Evolutionary conservation across 2,329 filamentous ascomycete genomes (phyloP), one percentile per base, ranked within the genome.

Genomic region (Ceratocystis lukuohia): DNA sequence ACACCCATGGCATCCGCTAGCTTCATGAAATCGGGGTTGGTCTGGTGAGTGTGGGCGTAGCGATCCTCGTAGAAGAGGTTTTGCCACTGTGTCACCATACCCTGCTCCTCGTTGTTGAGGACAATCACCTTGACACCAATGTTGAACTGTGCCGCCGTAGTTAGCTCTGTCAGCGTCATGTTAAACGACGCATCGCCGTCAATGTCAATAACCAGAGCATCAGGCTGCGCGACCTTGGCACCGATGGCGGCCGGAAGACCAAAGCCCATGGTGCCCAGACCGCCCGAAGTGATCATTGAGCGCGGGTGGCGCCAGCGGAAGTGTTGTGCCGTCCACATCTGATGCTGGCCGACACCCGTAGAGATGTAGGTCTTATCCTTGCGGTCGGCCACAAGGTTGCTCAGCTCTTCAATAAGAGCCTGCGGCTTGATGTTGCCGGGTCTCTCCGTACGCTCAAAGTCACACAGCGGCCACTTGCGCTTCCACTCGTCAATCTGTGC

Each of bases 161-260:
- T 89, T 65, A 99, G 85, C 79, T 99, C 94, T 1, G 93, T 96
- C 68, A 96, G 82, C 5, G 94, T 97, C 94, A 99, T 97, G 82
- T 91, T 90, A 80, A 99, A 97, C 2, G 92, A 96, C n/a, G 93
- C 94, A 75, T 97, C 94, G 69, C 94, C 94, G 74, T 99, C 94
- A 72, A 97, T 95, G 76, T 97, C 93, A 68, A 97, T 85, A 68
- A 97, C 93, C 63, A 96, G 84, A 69, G 89, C 86, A 64, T 96
- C 89, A 0, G 82, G 82, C 68, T 77, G 76, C n/a, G 80, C 80
- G 8, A 96, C 93, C 81, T 96, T 96, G 72, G 91, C 92, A 69
- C 94, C 94, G 70, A 97, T 97, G 69, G 94, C 92, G 28, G 92
- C 89, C 28, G 94, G 94, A 56, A 99, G 84, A 74, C 94, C 94